phyloP scores from a whole-genome alignment of 345 rosid species.

The Citrus mangshanensis region DNA sequence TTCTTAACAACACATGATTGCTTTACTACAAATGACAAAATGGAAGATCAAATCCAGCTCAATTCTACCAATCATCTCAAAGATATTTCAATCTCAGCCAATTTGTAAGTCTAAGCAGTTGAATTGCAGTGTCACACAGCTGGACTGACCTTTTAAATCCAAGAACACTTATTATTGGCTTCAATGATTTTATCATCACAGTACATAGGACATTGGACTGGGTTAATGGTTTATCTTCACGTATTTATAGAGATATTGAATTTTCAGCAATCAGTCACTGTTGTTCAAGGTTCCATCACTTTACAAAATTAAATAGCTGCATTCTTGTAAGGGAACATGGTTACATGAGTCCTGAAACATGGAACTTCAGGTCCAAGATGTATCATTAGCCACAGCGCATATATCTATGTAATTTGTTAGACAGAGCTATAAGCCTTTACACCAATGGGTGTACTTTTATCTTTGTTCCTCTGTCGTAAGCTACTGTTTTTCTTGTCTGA shows the following conservation, averaged over 20 bases:
- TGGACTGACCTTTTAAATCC: neutral
- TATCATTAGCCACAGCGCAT: neutral
- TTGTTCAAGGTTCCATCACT: neutral
- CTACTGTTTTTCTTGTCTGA: neutral
- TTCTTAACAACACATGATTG: neutral
- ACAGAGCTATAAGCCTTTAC: neutral
- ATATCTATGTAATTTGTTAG: neutral
- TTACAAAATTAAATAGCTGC: neutral
- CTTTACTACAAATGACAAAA: neutral
- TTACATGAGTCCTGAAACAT: neutral
- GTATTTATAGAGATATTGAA: neutral
- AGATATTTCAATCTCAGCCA: neutral
- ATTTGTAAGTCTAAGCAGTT: neutral
- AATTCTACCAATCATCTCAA: neutral
- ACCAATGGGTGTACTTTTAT: constrained; percentile 7
- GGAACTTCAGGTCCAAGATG: neutral
- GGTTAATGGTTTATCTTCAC: neutral
- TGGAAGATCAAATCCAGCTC: neutral
- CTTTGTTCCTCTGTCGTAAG: neutral
- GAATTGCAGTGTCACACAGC: neutral
- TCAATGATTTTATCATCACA: neutral
- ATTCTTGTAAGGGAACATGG: neutral
- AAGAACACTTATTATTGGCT: neutral
- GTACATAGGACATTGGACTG: neutral
- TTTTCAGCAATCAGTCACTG: neutral